These are phyloP conservation scores for Oidium heveae DNA, from an alignment of 2,329 filamentous ascomycete genomes.

Conservation along the genomic window DNA sequence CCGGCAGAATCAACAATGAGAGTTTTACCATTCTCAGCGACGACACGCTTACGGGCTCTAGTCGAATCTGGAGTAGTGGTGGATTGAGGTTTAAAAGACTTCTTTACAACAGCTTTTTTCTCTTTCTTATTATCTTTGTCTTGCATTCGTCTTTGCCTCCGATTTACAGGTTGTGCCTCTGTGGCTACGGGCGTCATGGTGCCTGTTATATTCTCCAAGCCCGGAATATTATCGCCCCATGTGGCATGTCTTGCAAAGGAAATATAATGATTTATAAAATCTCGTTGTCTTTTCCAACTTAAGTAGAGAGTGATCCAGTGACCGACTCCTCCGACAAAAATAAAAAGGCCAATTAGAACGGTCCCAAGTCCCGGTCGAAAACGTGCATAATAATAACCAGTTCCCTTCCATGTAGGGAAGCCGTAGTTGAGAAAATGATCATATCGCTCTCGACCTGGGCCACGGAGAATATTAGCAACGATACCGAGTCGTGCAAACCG, in stretches of 20 bases:
- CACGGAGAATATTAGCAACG: slow-evolving; percentile 65
- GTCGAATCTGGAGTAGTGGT: slow-evolving; percentile 27
- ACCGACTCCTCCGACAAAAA: slow-evolving; percentile 58
- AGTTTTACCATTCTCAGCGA: slow-evolving; percentile 86
- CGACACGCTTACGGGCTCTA: slow-evolving; percentile 63
- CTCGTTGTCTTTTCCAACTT: slow-evolving; percentile 68
- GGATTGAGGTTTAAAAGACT: slow-evolving; percentile 22
- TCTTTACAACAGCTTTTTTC: slow-evolving; percentile 19
- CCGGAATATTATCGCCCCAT: slow-evolving; percentile 72
- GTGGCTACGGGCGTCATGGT: slow-evolving; percentile 20
- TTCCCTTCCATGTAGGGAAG: slow-evolving; percentile 90
- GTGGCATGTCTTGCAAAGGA: slow-evolving; percentile 66
- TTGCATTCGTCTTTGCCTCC: slow-evolving; percentile 68
- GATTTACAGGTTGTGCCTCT: slow-evolving; percentile 38
- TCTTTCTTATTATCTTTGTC: slow-evolving; percentile 61
- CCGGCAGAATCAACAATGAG: slow-evolving; percentile 78
- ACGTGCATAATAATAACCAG: slow-evolving; percentile 91
- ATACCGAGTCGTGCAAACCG: slow-evolving; percentile 65
- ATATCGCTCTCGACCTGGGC: slow-evolving; percentile 60
- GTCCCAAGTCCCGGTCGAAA: slow-evolving; percentile 78
- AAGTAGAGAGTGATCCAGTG: slow-evolving; percentile 75
- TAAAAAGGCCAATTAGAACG: slow-evolving; percentile 57
- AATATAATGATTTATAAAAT: slow-evolving; percentile 83
- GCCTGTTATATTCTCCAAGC: slow-evolving; percentile 23
- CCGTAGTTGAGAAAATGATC: slow-evolving; percentile 84